Percentiles rank a stretch among this genome's conserved stretches.
These are phyloP conservation scores for Antrodiella citrinella DNA, from an alignment of 768 basidiomycete species.

Conservation along the genomic window DNA sequence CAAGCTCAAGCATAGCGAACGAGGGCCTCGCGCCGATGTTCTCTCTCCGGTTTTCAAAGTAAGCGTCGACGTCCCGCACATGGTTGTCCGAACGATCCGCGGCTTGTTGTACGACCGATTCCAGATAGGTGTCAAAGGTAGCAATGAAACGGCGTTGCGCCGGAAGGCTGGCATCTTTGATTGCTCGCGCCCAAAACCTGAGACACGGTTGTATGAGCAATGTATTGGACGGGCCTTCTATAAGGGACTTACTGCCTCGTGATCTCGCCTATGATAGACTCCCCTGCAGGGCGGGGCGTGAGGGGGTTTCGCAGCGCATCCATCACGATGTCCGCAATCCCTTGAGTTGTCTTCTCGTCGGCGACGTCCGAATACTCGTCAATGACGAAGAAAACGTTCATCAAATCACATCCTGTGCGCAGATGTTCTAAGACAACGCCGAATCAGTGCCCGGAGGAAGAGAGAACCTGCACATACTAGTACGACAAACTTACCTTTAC, in stretches of 20 bases:
- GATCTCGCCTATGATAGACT: conserved; percentile 16
- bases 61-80: conserved; percentile 16
- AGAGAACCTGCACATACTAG: background rate
- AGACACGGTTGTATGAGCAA: background rate
- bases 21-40: conserved; percentile 18
- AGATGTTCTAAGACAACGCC: background rate
- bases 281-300: conserved; percentile 16
- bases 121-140: conserved; percentile 15
- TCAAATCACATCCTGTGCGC: background rate
- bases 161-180: conserved; percentile 6
- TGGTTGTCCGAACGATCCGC: conserved; percentile 13
- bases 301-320: conserved; percentile 18
- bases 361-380: conserved; percentile 20
- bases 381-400: conserved; percentile 15
- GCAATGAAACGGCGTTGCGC: conserved; percentile 15
- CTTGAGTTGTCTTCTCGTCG: conserved; percentile 5
- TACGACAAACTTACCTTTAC: background rate
- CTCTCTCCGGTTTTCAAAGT: conserved; percentile 18
- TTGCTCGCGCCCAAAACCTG: conserved; percentile 9
- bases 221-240: background rate
- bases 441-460: background rate
- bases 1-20: conserved; percentile 25
- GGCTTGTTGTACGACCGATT: conserved; percentile 18
- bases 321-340: conserved; percentile 13
- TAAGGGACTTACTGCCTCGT: conserved; percentile 14